These are phyloP conservation scores for Candida stauntonica DNA, from an alignment of 805 yeast genomes.

Conservation along the genomic window DNA sequence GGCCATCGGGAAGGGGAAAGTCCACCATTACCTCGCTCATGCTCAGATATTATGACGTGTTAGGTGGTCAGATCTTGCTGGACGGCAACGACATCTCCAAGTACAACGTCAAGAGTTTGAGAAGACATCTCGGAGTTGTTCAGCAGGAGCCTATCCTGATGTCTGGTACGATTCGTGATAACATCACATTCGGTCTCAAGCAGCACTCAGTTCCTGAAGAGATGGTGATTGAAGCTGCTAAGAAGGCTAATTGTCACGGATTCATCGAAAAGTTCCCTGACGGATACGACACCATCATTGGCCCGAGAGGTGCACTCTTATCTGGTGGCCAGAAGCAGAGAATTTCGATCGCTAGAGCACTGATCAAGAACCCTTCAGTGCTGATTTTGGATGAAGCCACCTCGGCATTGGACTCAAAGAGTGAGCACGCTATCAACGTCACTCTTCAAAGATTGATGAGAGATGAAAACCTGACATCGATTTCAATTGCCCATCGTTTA, in stretches of 20 bases:
- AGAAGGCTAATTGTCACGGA: constrained; percentile 51
- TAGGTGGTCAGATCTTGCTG: constrained; percentile 43
- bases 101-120: constrained; percentile 46
- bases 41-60: constrained; percentile 48
- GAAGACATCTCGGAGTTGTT: constrained; percentile 65
- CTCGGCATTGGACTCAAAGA: constrained; percentile 75
- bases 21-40: constrained; percentile 69
- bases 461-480: constrained; percentile 64
- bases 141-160: constrained; percentile 75
- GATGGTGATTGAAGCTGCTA: constrained; percentile 42
- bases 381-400: constrained; percentile 84
- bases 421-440: constrained; percentile 71
- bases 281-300: constrained; percentile 62
- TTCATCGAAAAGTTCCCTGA: constrained; percentile 59
- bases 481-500: constrained; percentile 89
- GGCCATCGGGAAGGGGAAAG: constrained; percentile 90
- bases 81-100: constrained; percentile 48
- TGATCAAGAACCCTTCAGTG: constrained; percentile 70
- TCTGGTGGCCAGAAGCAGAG: constrained; percentile 97
- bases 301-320: constrained; percentile 59
- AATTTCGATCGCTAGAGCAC: constrained; percentile 80
- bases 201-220: constrained; percentile 44
- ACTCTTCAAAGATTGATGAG: constrained; percentile 63
- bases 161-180: constrained; percentile 78
- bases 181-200: constrained; percentile 61